These are phyloP conservation scores for Backusella mclennaniae DNA, from an alignment of 192 early-diverging fungal species.

Conservation along the genomic window DNA sequence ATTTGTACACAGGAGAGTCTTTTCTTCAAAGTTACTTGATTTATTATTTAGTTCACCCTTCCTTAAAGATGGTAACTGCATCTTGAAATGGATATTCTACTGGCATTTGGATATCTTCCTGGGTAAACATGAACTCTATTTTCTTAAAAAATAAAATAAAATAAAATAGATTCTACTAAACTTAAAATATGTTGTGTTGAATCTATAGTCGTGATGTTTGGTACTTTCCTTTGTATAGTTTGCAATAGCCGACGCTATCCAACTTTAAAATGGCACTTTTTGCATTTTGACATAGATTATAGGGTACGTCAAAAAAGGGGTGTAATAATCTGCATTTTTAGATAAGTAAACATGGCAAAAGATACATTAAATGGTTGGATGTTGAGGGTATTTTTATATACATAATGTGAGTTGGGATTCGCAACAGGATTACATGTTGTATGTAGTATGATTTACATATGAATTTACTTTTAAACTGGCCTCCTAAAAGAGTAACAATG, in stretches of 20 bases:
- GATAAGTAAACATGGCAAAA: background rate
- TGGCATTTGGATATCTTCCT: too few relatives aligned
- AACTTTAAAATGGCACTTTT: background rate
- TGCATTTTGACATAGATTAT: background rate
- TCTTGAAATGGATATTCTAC: too few relatives aligned
- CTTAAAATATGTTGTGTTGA: too few relatives aligned
- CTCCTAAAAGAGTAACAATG: constrained; percentile 25
- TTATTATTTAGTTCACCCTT: too few relatives aligned
- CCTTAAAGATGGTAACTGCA: too few relatives aligned
- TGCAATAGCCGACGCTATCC: too few relatives aligned
- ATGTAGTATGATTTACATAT: constrained; percentile 5
- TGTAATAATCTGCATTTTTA: background rate
- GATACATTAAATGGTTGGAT: background rate
- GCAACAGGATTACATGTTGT: background rate
- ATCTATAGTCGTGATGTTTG: background rate
- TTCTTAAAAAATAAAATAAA: too few relatives aligned
- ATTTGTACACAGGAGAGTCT: too few relatives aligned
- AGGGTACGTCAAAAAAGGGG: background rate
- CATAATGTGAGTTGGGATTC: background rate
- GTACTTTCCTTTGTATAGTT: background rate
- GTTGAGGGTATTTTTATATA: background rate
- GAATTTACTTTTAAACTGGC: constrained; percentile 29
- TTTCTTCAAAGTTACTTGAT: too few relatives aligned
- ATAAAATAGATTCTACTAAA: too few relatives aligned
- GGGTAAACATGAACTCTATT: too few relatives aligned